A percentile compares a stretch with the other conserved stretches of the same genome.
Conservation (phyloP, 768 basidiomycete genomes). For the Leccinellum rugosiceps region DNA sequence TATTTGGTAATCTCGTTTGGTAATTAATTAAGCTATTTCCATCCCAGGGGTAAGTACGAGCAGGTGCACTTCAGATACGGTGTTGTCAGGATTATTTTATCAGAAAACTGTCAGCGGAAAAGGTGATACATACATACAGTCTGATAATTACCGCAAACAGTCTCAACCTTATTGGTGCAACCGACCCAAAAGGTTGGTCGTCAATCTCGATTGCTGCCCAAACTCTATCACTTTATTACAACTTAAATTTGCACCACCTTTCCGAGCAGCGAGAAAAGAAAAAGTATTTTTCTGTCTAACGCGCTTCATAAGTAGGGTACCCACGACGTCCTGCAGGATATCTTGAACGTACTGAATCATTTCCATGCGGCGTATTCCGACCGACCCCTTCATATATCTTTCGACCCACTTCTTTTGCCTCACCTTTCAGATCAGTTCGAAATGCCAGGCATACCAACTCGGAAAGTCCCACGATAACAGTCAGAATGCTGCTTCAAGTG, state of each 20-base stretch:
- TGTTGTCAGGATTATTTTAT: conserved; percentile 22
- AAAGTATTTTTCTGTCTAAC: not conserved
- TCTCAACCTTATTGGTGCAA: conserved; percentile 37
- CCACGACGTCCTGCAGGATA: not conserved
- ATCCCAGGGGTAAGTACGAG: conserved; percentile 11
- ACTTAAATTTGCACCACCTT: conserved; percentile 37
- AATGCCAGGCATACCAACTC: conserved; percentile 2
- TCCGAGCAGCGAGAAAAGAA: conserved; percentile 6
- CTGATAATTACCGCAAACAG: conserved; percentile 26
- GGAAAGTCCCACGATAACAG: conserved; percentile 25
- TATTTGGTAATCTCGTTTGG: conserved; percentile 33
- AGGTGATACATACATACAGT: conserved; percentile 9
- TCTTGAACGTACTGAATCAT: not conserved
- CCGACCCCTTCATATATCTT: conserved; percentile 3
- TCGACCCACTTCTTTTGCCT: conserved; percentile 18
- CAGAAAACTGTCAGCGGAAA: conserved; percentile 27
- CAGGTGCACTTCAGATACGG: conserved; percentile 7
- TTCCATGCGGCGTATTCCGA: conserved; percentile 11
- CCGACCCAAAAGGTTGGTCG: conserved; percentile 40
- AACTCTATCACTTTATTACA: conserved; percentile 57
- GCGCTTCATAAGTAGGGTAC: not conserved
- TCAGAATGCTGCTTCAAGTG: not conserved
- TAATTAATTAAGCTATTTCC: conserved; percentile 39
- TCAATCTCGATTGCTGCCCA: conserved; percentile 41
- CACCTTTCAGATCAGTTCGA: conserved; percentile 22